Evolutionary conservation across 2,329 filamentous ascomycete species (phyloP), one percentile per base, ranked within the genome.

Genomic region (Aureobasidium sp.): DNA sequence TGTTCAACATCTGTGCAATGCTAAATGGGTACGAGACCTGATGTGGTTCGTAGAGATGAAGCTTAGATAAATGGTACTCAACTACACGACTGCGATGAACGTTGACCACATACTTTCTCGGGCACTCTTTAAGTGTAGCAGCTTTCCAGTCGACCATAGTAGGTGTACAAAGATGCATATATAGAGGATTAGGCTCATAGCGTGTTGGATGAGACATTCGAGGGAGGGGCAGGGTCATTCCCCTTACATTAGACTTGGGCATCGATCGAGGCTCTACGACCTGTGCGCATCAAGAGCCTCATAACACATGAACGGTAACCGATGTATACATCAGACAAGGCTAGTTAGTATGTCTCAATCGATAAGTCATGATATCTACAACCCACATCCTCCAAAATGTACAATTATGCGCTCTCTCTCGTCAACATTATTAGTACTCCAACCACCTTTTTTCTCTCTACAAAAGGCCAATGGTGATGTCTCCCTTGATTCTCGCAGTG

Each of bases 381-480:
- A 27, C 13, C 23, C 42, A 17, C 23, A 6, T 45, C 15, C 15
- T n/a, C 1, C 13, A 13, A 21, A 10, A 42, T 43, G 40, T 43
- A 43, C 21, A 43, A 13, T 25, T 11, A n/a, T 25, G 11, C 11
- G 5, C 15, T 43, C 23, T 27, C 9, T 29, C 9, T n/a, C 23
- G 27, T 45, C 23, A 27, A 27, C 15, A 45, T 45, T 45, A 17
- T 9, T 9, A 29, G 9, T 29, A 9, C 13, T 45, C 6, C 21
- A 23, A 6, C 21, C 13, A 25, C 19, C 4, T 43, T n/a, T n/a
- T n/a, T n/a, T n/a, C n/a, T 25, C 21, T 38, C 64, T 63, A 69
- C 64, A 69, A 60, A 59, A 69, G 51, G 13, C 68, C 67, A 59
- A 69, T 69, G 8, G 66, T 67, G 15, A 69, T 66, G 47, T 69